Evolutionary conservation across 768 basidiomycete species (phyloP).

Genomic region (Gautieria morchelliformis): DNA sequence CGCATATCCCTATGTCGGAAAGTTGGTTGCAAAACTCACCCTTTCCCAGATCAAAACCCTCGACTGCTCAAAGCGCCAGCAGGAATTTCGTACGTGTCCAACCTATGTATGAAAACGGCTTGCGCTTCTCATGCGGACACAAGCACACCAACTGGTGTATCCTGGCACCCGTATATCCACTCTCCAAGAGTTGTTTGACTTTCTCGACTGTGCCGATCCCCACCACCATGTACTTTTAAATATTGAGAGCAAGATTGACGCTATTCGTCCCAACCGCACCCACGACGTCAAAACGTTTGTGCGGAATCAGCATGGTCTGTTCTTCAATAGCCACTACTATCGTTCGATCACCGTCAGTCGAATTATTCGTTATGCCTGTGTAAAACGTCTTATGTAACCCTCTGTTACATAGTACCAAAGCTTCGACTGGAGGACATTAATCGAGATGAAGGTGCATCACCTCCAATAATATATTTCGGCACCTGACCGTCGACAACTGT

Average conservation of each 20-base stretch:
- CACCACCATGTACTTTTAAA: slow-evolving; percentile 57
- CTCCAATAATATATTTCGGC: background rate
- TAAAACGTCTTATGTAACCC: background rate
- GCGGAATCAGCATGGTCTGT: slow-evolving; percentile 46
- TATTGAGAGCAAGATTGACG: slow-evolving; percentile 70
- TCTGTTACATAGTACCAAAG: slow-evolving; percentile 61
- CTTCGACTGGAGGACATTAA: slow-evolving; percentile 72
- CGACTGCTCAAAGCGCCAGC: slow-evolving; percentile 61
- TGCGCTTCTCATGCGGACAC: background rate
- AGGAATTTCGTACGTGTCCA: slow-evolving; percentile 38
- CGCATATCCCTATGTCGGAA: slow-evolving; percentile 62
- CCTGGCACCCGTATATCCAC: slow-evolving; percentile 67
- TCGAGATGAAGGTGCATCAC: slow-evolving; percentile 54
- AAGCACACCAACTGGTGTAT: slow-evolving; percentile 52
- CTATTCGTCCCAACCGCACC: slow-evolving; percentile 43
- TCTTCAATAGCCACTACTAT: slow-evolving; percentile 50
- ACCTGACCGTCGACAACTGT: background rate
- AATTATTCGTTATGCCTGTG: background rate
- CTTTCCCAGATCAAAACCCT: slow-evolving; percentile 70
- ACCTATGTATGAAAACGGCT: too few relatives aligned
- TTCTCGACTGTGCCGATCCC: slow-evolving; percentile 65
- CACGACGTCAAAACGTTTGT: slow-evolving; percentile 52
- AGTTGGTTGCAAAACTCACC: slow-evolving; percentile 67
- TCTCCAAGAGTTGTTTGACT: slow-evolving; percentile 63
- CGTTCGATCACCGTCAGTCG: slow-evolving; percentile 46